Percentiles rank a stretch among this genome's conserved stretches.
Evolutionary conservation across 192 early-diverging fungal genomes (phyloP).

Genomic region (Phycomyces nitens): DNA sequence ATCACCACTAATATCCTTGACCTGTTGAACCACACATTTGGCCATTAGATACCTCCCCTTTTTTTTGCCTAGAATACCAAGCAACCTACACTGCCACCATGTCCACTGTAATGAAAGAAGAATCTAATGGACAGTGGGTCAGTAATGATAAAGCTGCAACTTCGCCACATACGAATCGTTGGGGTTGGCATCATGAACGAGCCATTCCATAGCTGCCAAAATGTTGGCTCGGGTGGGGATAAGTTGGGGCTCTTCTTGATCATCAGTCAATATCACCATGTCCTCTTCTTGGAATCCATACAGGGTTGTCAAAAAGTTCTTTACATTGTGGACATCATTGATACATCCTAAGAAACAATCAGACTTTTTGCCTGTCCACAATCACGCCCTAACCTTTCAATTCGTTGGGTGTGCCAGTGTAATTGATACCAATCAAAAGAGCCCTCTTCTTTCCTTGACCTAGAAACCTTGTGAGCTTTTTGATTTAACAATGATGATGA

Average conservation of each 20-base stretch:
- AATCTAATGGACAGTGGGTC: conserved; percentile 37
- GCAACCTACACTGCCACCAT: conserved; percentile 52
- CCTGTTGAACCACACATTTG: conserved; percentile 21
- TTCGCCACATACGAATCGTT: conserved; percentile 59
- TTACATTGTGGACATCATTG: conserved; percentile 77
- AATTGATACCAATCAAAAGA: conserved; percentile 91
- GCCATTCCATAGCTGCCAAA: conserved; percentile 71
- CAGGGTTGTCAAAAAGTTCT: conserved; percentile 59
- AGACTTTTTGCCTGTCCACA: not conserved
- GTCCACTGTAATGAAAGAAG: conserved; percentile 80
- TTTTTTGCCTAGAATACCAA: not conserved
- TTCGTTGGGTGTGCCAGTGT: conserved; percentile 58
- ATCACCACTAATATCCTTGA: conserved; percentile 58
- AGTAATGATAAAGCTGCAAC: not conserved
- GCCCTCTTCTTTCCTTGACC: conserved; percentile 67
- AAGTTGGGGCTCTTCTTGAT: conserved; percentile 57
- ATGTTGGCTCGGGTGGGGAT: conserved; percentile 74
- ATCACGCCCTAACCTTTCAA: conserved; percentile 53
- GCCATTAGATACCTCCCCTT: no score
- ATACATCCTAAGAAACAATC: conserved; percentile 58
- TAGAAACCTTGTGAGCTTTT: not conserved
- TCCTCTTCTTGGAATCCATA: conserved; percentile 62
- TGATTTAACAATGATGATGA: not conserved
- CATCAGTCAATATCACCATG: conserved; percentile 73
- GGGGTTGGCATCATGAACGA: conserved; percentile 66